Evolutionary conservation across 148 eudicot species (phyloP), one percentile per base, ranked within the genome.

Genomic region (Salicornia ramosissima): DNA sequence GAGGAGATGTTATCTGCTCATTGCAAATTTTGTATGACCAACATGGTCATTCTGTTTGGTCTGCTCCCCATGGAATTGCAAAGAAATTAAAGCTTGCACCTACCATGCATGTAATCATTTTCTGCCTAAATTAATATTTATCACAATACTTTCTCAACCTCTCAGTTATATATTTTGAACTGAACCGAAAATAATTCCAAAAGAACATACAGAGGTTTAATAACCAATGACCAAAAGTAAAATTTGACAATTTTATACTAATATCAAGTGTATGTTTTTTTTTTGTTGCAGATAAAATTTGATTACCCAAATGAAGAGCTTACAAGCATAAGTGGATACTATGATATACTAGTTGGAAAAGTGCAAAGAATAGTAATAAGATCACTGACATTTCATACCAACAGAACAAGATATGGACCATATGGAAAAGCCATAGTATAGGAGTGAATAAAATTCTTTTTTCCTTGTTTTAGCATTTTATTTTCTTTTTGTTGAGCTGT

Each of bases 11-110:
- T 31, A 85, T 89, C 55, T 85, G 86, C 73, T 82, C 88, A 2
- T 77, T 89, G 40, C 89, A 85, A 56, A 79, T 89, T 1, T 88
- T 85, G 82, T 89, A 87, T 42, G 96, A 89, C 71, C 77, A 83
- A 64, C 80, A 81, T 19, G 91, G 95, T 3, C 89, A 87, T 56
- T 83, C 88, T 54, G 82, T 85, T 39, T 86, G 91, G 95, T 80
- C 86, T 11, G 80, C 79, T 39, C 78, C 76, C 34, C 95, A 86
- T 43, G 95, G 95, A 66, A 64, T 55, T 28, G 43, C 36, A 46
- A 51, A 78, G 52, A n/a, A n/a, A n/a, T n/a, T n/a, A 70, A 78
- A 29, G 77, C 57, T 31, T 78, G 80, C 74, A 78, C 80, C 47
- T 74, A 78, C 52, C 66, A 68, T 39, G 80, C 66, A 68, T 39